These are phyloP conservation scores for Triangularia verruculosa DNA, from an alignment of 2,329 filamentous ascomycete species.

Conservation along the genomic window DNA sequence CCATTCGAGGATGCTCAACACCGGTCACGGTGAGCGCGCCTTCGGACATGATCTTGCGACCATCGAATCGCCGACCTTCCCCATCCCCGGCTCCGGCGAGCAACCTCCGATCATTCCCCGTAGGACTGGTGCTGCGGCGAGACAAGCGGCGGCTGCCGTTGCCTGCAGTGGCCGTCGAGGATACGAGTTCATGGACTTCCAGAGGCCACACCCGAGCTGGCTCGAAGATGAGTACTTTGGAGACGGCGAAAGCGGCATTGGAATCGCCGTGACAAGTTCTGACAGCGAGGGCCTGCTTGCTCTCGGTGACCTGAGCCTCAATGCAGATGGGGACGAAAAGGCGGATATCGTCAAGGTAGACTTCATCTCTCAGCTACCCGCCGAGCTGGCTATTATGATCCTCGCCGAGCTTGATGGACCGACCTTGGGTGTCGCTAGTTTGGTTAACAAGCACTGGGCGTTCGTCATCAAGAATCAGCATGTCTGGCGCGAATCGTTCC, in stretches of 20 bases:
- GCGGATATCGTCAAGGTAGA: constrained; percentile 53
- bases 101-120: constrained; percentile 60
- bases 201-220: constrained; percentile 42
- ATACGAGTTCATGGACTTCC: constrained; percentile 25
- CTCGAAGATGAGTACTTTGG: constrained; percentile 49
- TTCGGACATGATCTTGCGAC: constrained; percentile 31
- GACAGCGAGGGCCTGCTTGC: no score
- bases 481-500: constrained; percentile 62
- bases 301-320: no score
- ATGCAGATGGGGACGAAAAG: constrained; percentile 30
- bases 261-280: constrained; percentile 52
- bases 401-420: constrained; percentile 54
- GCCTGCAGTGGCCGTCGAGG: constrained; percentile 51
- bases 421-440: constrained; percentile 47
- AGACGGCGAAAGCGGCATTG: constrained; percentile 63
- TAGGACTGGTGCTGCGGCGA: constrained; percentile 59
- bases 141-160: constrained; percentile 53
- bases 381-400: constrained; percentile 58
- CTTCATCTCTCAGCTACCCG: constrained; percentile 54
- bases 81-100: constrained; percentile 48
- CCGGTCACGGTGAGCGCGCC: constrained; percentile 36
- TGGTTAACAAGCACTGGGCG: constrained; percentile 53
- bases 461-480: constrained; percentile 50
- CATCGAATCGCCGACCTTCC: constrained; percentile 40
- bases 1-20: constrained; percentile 45